Evolutionary conservation across 768 basidiomycete species (phyloP), one percentile per base, ranked within the genome.

Genomic region (Hygrophoropsis aurantiaca): DNA sequence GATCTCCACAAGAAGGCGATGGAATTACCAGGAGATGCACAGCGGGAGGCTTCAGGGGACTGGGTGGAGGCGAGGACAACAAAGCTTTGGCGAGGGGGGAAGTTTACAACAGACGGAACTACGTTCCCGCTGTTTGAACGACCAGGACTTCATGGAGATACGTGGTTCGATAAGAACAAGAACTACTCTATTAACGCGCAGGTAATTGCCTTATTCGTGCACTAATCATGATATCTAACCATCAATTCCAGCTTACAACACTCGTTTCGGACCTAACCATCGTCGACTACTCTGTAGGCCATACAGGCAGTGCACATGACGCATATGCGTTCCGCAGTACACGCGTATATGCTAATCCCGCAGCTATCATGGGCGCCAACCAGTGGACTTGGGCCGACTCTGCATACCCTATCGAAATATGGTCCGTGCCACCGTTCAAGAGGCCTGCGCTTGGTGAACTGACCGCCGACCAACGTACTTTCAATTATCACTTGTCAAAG

Each of bases 281-380:
- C 5, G 53, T 67, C 8, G 56, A 68, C 40, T 68, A 63, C 33
- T 50, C 52, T 9, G 40, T 63, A 7, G 64, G 65, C 2, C 57
- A 58, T 16, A 54, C 55, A 39, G 61, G 65, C 3, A 65, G 63
- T 24, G 46, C 54, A 0, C 66, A 67, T 44, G 58, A n/a, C n/a
- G n/a, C n/a, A 64, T 35, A 37, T 27, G 33, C 19, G 18, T 49
- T 38, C 18, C 18, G 16, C 6, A 23, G 15, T 4, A 49, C 34
- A 3, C n/a, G n/a, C n/a, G n/a, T n/a, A n/a, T n/a, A n/a, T n/a
- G n/a, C n/a, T n/a, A n/a, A n/a, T n/a, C n/a, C n/a, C n/a, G n/a
- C n/a, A n/a, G n/a, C n/a, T n/a, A n/a, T n/a, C n/a, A n/a, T n/a
- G n/a, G n/a, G n/a, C n/a, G n/a, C n/a, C n/a, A n/a, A n/a, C 1